Percentiles rank a stretch among this genome's conserved stretches.
Conservation (phyloP, 2,329 filamentous ascomycete genomes). For the Ascochyta koolunga region DNA sequence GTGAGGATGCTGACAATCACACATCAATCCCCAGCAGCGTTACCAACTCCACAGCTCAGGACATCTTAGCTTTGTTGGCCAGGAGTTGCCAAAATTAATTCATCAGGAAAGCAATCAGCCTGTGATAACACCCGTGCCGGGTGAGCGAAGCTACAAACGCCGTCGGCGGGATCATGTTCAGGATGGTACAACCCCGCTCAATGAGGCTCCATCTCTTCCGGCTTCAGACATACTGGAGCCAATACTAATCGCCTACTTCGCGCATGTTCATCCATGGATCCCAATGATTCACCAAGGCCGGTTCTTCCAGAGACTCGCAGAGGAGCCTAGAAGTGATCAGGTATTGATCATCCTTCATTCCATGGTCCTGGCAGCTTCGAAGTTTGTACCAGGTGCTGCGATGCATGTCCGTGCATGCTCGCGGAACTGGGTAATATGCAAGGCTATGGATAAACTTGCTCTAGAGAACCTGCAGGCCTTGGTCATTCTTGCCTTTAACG, state of each 20-base stretch:
- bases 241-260: slow-evolving; percentile 19
- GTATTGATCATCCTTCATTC: slow-evolving; percentile 17
- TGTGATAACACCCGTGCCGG: not conserved
- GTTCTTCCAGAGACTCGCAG: slow-evolving; percentile 15
- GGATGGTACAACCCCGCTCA: not conserved
- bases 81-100: slow-evolving; percentile 25
- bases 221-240: slow-evolving; percentile 2
- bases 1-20: not conserved
- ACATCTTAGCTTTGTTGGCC: slow-evolving; percentile 19
- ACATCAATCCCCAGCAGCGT: not conserved
- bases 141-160: slow-evolving; percentile 14
- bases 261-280: slow-evolving; percentile 24
- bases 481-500: slow-evolving; percentile 22
- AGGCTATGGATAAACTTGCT: slow-evolving; percentile 19
- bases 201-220: slow-evolving; percentile 2
- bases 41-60: slow-evolving; percentile 8
- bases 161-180: slow-evolving; percentile 10
- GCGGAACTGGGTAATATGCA: slow-evolving; percentile 16
- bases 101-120: not conserved
- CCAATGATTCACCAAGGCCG: slow-evolving; percentile 25
- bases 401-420: not conserved
- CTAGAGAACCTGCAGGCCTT: slow-evolving; percentile 21
- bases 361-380: slow-evolving; percentile 22
- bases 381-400: slow-evolving; percentile 13
- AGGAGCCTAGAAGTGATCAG: slow-evolving; percentile 1